phyloP scores from a whole-genome alignment of 169 alveolate species.

The Nephromyces sp. region DNA sequence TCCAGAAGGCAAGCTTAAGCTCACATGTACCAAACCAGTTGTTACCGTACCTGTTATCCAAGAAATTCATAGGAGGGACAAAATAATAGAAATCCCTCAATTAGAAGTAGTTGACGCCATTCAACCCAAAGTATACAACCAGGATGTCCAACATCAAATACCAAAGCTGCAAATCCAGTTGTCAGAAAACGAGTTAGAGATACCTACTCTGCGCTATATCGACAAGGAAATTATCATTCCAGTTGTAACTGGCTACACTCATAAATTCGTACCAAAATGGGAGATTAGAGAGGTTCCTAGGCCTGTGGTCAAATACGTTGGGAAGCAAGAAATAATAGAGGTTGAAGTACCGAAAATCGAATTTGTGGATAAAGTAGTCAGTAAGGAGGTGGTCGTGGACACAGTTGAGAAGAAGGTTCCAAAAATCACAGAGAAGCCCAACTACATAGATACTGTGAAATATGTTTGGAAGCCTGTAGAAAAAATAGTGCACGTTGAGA shows the following conservation, averaged over 20 bases:
- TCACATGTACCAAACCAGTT: conserved; percentile 54
- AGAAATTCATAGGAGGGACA: conserved; percentile 65
- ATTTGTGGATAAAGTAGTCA: conserved; percentile 64
- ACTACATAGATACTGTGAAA: conserved; percentile 62
- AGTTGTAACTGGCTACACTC: conserved; percentile 65
- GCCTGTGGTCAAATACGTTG: conserved; percentile 67
- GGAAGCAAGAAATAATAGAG: conserved; percentile 63
- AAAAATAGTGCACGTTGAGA: conserved; percentile 61
- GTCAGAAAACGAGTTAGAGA: conserved; percentile 48
- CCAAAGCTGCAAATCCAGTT: conserved; percentile 60
- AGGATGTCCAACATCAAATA: conserved; percentile 64
- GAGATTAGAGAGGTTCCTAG: conserved; percentile 70
- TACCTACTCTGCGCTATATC: conserved; percentile 57
- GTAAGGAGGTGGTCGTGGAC: conserved; percentile 64
- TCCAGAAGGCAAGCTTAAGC: conserved; percentile 47
- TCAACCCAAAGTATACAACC: conserved; percentile 64
- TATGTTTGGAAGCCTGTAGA: conserved; percentile 71
- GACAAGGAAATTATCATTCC: conserved; percentile 64
- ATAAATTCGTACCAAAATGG: conserved; percentile 70
- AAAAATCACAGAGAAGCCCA: conserved; percentile 61
- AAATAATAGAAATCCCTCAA: conserved; percentile 65
- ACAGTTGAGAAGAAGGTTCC: conserved; percentile 71
- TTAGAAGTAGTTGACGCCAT: conserved; percentile 64
- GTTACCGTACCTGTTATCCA: conserved; percentile 72
- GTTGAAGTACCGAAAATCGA: conserved; percentile 68